Evolutionary conservation across 2,329 filamentous ascomycete genomes (phyloP).

Genomic region (Aphanocladium album): DNA sequence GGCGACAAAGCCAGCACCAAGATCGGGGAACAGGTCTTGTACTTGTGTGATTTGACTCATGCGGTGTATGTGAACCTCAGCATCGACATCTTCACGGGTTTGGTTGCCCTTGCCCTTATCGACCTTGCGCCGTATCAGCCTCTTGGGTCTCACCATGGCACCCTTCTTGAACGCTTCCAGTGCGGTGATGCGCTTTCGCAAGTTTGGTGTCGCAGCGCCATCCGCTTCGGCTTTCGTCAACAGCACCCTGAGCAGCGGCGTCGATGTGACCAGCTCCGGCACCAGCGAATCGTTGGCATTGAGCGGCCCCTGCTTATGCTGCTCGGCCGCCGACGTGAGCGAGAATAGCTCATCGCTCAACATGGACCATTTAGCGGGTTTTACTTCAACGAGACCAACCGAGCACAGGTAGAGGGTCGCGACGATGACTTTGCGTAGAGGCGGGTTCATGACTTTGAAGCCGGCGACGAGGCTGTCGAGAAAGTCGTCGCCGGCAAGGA

Average conservation of each 20-base stretch:
- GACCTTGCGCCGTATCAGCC: constrained; percentile 47
- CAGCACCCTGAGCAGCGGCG: constrained; percentile 65
- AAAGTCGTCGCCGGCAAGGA: constrained; percentile 83
- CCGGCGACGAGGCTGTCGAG: constrained; percentile 67
- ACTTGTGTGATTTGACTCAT: constrained; percentile 84
- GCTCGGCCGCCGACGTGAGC: constrained; percentile 66
- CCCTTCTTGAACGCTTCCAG: constrained; percentile 58
- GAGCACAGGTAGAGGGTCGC: constrained; percentile 73
- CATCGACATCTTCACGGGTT: constrained; percentile 31
- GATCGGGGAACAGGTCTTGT: constrained; percentile 87
- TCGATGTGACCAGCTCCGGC: constrained; percentile 73
- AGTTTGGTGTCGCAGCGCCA: constrained; percentile 47
- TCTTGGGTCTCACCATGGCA: constrained; percentile 45
- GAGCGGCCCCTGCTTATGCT: constrained; percentile 51
- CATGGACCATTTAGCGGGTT: constrained; percentile 65
- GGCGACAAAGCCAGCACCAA: constrained; percentile 77
- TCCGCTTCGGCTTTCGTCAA: constrained; percentile 47
- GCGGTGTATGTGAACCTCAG: constrained; percentile 66
- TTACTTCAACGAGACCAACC: constrained; percentile 60
- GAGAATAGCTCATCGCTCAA: constrained; percentile 80
- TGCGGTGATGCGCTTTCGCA: constrained; percentile 55
- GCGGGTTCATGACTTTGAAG: constrained; percentile 59
- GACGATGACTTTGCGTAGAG: constrained; percentile 62
- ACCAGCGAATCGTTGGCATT: constrained; percentile 68
- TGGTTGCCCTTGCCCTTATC: constrained; percentile 61